Percentiles rank a stretch among this genome's conserved stretches.
Conservation (phyloP, 2,329 filamentous ascomycete species). For the Amylocarpus encephaloides region DNA sequence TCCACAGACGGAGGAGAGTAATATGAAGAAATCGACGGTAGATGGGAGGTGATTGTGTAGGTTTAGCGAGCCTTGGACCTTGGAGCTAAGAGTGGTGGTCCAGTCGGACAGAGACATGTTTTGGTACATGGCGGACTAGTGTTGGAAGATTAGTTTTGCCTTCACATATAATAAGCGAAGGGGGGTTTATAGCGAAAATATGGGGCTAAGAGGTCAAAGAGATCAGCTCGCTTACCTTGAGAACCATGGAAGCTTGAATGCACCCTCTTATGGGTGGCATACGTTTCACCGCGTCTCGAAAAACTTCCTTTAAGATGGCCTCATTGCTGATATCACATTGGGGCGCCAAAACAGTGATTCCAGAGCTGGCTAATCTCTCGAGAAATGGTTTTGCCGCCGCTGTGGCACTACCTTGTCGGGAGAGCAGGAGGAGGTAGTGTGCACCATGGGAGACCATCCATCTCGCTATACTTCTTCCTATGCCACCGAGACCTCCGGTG, state of each 20-base stretch:
- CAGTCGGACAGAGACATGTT: slow-evolving; percentile 34
- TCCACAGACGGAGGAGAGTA: slow-evolving; percentile 32
- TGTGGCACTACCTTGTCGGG: slow-evolving; percentile 9
- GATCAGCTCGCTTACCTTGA: slow-evolving; percentile 1
- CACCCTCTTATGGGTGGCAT: slow-evolving; percentile 37
- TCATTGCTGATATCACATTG: slow-evolving; percentile 43
- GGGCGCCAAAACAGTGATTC: slow-evolving; percentile 35
- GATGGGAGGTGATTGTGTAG: slow-evolving; percentile 9
- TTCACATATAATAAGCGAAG: too few species aligned
- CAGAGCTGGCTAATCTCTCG: slow-evolving; percentile 16
- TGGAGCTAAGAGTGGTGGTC: slow-evolving; percentile 30
- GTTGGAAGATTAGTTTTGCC: background rate
- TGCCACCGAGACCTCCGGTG: slow-evolving; percentile 21
- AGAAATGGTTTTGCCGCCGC: background rate
- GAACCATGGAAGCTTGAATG: slow-evolving; percentile 40
- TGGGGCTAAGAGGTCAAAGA: background rate
- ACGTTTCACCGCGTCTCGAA: slow-evolving; percentile 22
- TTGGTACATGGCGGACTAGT: slow-evolving; percentile 1
- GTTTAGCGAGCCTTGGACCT: slow-evolving; percentile 22
- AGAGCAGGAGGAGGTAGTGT: slow-evolving; percentile 14
- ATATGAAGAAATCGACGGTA: slow-evolving; percentile 36
- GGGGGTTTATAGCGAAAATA: background rate
- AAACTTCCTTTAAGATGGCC: slow-evolving; percentile 24
- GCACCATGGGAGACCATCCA: slow-evolving; percentile 10
- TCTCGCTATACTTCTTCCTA: slow-evolving; percentile 15